Base-by-base conservation (phyloP, 176 grass and related monocot genomes). In the Triticum urartu region DNA sequence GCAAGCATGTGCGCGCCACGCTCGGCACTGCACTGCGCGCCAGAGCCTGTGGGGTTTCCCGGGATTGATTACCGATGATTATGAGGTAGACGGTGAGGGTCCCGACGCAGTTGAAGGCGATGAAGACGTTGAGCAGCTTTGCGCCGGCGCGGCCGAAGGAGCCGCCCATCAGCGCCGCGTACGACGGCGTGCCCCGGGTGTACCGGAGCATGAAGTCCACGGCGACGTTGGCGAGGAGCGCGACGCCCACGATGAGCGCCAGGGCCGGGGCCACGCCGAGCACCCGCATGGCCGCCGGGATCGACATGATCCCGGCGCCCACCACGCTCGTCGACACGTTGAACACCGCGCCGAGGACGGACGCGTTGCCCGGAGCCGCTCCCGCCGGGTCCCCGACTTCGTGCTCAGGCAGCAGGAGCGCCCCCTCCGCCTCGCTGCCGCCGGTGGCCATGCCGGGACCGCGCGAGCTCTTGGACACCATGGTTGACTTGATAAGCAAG, bases 251-350 rank as follows among this genome's bases (percentile, higher is more conserved):
- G 38, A 97, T 81, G 61, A 97, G 82, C 18, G 87, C n/a, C 63
- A 89, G 43, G 34, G 91, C 89, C 3, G 91, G 92, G 40, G 81
- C 88, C 34, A 97, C 95, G 30, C 95, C 92, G 20, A 97, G 89
- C 26, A 97, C 89, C 17, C 84, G 87, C 95, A 93, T 91, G 63
- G 92, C 91, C 39, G 91, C 92, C 26, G 95, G 95, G 75, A 98
- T 89, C 32, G 92, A 97, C 95, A 97, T 97, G 91, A 97, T 97
- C 45, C 95, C 95, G 12, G 91, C 91, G 45, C 95, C 95, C 36
- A 97, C 91, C 47, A 93, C 92, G 92, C 69, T 93, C 68, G 95
- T 93, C 39, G 95, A 91, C 48, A 98, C 79, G 84, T 95, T 98
- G 87, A 95, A 98, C 87, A 98, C 91, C 78, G 87, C 95, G 79